phyloP scores from a whole-genome alignment of 176 grass and related monocot species.

The Oryza nivara region DNA sequence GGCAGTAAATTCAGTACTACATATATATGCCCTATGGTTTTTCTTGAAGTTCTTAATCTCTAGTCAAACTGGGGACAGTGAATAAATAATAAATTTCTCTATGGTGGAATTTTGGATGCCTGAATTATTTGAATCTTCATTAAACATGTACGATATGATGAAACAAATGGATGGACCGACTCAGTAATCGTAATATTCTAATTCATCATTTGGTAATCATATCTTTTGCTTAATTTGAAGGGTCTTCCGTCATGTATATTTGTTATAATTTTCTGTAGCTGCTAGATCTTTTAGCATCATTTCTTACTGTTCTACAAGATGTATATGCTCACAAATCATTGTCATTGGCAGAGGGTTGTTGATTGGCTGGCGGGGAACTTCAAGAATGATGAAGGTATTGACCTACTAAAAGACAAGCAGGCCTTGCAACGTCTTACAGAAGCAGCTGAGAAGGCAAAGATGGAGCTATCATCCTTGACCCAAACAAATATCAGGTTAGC shows the following conservation, averaged over 20 bases:
- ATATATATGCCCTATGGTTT: background rate
- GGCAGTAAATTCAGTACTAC: background rate
- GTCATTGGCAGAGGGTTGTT: slow-evolving; percentile 62
- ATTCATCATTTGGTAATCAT: background rate
- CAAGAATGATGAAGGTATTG: slow-evolving; percentile 72
- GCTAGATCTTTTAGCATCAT: background rate
- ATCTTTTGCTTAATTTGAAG: background rate
- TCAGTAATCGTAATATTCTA: background rate
- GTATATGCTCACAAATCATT: background rate
- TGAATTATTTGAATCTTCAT: background rate
- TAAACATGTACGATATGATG: background rate
- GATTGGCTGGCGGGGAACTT: slow-evolving; percentile 67
- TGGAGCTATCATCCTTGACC: slow-evolving; percentile 70
- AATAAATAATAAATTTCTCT: background rate
- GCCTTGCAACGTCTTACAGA: slow-evolving; percentile 77
- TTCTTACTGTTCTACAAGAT: background rate
- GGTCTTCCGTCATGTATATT: background rate
- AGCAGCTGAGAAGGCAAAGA: slow-evolving; percentile 84
- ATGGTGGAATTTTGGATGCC: background rate
- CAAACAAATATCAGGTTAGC: slow-evolving; percentile 75
- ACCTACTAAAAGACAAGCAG: slow-evolving; percentile 80
- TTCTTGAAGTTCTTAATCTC: background rate
- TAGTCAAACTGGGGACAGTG: background rate
- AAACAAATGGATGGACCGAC: background rate
- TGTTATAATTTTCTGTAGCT: background rate